Conservation (phyloP, 2,329 filamentous ascomycete species). For the Trichoderma asperellum region DNA sequence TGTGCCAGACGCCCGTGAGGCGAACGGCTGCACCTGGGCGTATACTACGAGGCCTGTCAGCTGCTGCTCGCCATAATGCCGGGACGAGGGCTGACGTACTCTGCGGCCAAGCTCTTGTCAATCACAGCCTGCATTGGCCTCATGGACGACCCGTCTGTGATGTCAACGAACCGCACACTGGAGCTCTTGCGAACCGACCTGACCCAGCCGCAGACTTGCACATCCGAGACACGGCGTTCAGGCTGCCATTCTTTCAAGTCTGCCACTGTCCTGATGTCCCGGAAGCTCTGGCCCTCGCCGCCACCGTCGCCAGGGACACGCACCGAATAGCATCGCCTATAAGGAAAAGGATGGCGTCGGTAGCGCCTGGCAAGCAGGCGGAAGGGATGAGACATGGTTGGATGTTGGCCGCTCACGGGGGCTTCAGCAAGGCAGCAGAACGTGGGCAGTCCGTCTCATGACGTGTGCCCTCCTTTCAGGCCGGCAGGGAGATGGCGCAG, state of each 20-base stretch:
- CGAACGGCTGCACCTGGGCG: slow-evolving; percentile 80
- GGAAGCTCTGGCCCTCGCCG: slow-evolving; percentile 32
- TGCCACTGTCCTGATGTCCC: slow-evolving; percentile 53
- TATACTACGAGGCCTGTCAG: slow-evolving; percentile 57
- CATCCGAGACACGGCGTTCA: slow-evolving; percentile 45
- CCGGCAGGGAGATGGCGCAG: slow-evolving; percentile 14
- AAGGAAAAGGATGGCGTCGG: slow-evolving; percentile 4
- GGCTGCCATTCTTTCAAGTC: slow-evolving; percentile 59
- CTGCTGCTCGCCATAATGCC: slow-evolving; percentile 11
- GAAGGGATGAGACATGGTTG: slow-evolving; percentile 24
- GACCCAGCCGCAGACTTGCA: slow-evolving; percentile 76
- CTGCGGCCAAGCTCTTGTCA: slow-evolving; percentile 69
- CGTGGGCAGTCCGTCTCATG: slow-evolving; percentile 19
- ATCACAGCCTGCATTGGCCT: slow-evolving; percentile 80
- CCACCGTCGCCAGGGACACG: slow-evolving; percentile 32
- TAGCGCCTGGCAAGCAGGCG: slow-evolving; percentile 20
- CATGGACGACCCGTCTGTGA: slow-evolving; percentile 85
- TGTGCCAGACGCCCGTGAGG: slow-evolving; percentile 74
- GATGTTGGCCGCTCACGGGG: slow-evolving; percentile 22
- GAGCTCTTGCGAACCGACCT: slow-evolving; percentile 88
- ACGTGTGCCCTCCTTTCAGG: not conserved
- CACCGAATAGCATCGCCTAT: slow-evolving; percentile 42
- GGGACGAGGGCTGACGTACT: slow-evolving; percentile 57
- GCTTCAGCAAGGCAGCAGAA: slow-evolving; percentile 12
- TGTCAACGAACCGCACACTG: slow-evolving; percentile 76